Evolutionary conservation across 73 alveolate genomes (phyloP), one percentile per base, ranked within the genome.

Genomic region (Paramecium primaurelia): DNA sequence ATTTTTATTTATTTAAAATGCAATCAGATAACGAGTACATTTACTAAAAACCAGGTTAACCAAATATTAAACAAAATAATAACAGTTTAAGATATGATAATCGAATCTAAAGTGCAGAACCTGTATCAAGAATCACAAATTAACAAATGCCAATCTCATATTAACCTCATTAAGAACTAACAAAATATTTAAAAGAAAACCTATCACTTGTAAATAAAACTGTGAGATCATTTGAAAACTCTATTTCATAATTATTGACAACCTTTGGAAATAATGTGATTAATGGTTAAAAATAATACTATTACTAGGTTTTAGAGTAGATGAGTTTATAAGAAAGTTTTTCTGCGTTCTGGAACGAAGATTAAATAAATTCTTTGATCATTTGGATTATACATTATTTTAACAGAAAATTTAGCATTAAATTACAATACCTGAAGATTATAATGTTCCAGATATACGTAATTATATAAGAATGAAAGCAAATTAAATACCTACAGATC

Each of bases 231-330:
- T 75, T 75, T 12, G 88, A 75, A 0, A 40, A n/a, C 36, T 40
- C 42, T 32, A 37, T 75, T 8, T 37, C 37, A 34, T 37, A 75
- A 37, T 22, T 75, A 40, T 30, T 45, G 9, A 22, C 49, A 22
- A 16, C 32, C 2, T 75, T 75, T 18, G 88, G 60, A 16, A 75
- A 75, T 40, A 11, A 32, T 32, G 49, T 75, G 30, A 37, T 22
- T 12, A 75, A 75, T 54, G 69, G 69, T 54, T 54, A 54, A 54
- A 1, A 54, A 54, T 54, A 54, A 54, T 54, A 54, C 69, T 54
- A 54, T 54, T 54, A 54, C 32, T 54, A 75, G 88, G 88, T n/a
- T 75, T 75, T 16, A 69, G 49, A 32, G 34, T 75, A 14, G 88
- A 75, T 37, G 88, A 75, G 11, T 75, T 75, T 40, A 16, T 75